phyloP scores from a whole-genome alignment of 371 early-diverging fungal genomes.

The Sporodiniella umbellata region DNA sequence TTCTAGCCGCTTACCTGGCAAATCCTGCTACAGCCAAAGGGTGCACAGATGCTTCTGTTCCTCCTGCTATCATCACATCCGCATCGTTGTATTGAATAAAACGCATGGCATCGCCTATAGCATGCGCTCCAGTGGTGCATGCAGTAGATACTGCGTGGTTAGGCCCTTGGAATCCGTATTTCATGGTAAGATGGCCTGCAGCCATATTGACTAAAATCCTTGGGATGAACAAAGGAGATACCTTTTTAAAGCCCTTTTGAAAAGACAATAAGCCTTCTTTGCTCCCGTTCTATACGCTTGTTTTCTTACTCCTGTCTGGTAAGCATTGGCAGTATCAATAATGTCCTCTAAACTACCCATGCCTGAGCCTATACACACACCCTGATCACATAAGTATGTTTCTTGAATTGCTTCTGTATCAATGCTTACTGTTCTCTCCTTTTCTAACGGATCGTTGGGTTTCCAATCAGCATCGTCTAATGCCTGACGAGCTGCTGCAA shows the following conservation, averaged over 20 bases:
- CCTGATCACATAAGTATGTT: constrained; percentile 39
- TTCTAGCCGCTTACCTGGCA: constrained; percentile 60
- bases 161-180: constrained; percentile 87
- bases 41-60: constrained; percentile 82
- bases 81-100: constrained; percentile 92
- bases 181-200: constrained; percentile 89
- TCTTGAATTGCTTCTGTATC: background rate
- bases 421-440: constrained; percentile 52
- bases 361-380: constrained; percentile 89
- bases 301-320: constrained; percentile 46
- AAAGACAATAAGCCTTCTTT: background rate
- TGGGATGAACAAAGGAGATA: constrained; percentile 92
- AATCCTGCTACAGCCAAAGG: constrained; percentile 91
- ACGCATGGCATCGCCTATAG: constrained; percentile 91
- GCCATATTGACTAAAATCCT: constrained; percentile 91
- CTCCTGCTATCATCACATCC: constrained; percentile 96
- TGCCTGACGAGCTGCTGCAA: constrained; percentile 85
- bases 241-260: constrained; percentile 76
- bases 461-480: constrained; percentile 78
- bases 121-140: constrained; percentile 94
- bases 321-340: constrained; percentile 53
- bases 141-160: constrained; percentile 92
- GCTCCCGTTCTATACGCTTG: too few species aligned
- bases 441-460: constrained; percentile 47
- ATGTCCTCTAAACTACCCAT: constrained; percentile 92